phyloP scores from a whole-genome alignment of 2,329 filamentous ascomycete genomes.

The Elsinoe ampelina region DNA sequence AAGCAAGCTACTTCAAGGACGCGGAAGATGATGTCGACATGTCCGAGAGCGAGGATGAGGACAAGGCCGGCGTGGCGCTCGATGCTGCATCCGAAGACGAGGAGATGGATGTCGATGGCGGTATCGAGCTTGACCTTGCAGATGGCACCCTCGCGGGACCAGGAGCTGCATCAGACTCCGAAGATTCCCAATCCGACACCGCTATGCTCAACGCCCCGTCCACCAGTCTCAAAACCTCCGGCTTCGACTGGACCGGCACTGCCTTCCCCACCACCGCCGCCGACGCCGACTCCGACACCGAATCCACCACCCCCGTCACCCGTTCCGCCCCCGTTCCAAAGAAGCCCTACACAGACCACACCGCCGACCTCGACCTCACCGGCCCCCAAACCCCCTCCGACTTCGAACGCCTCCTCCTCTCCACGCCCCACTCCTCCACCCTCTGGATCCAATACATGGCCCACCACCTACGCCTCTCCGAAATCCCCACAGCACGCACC shows the following conservation, averaged over 20 bases:
- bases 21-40: slow-evolving; percentile 40
- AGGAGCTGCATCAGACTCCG: slow-evolving; percentile 25
- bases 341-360: slow-evolving; percentile 76
- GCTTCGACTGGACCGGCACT: slow-evolving; percentile 81
- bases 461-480: slow-evolving; percentile 89
- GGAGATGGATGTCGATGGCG: slow-evolving; percentile 30
- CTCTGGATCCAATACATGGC: slow-evolving; percentile 98
- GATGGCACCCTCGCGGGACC: slow-evolving; percentile 32
- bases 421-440: slow-evolving; percentile 83
- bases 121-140: slow-evolving; percentile 36
- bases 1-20: slow-evolving; percentile 78
- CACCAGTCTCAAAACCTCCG: slow-evolving; percentile 54
- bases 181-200: slow-evolving; percentile 43
- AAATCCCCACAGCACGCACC: slow-evolving; percentile 77
- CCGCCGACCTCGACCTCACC: slow-evolving; percentile 79
- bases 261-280: slow-evolving; percentile 42
- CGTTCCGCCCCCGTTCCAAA: slow-evolving; percentile 54
- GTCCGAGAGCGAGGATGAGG: slow-evolving; percentile 34
- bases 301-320: slow-evolving; percentile 39
- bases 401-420: slow-evolving; percentile 85
- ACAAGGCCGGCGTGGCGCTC: slow-evolving; percentile 26
- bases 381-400: slow-evolving; percentile 85
- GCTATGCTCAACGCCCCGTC: slow-evolving; percentile 31
- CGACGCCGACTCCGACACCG: slow-evolving; percentile 46
- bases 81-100: slow-evolving; percentile 30